Base-by-base conservation (phyloP, 768 basidiomycete genomes). In the Kwoniella heveanensis region DNA sequence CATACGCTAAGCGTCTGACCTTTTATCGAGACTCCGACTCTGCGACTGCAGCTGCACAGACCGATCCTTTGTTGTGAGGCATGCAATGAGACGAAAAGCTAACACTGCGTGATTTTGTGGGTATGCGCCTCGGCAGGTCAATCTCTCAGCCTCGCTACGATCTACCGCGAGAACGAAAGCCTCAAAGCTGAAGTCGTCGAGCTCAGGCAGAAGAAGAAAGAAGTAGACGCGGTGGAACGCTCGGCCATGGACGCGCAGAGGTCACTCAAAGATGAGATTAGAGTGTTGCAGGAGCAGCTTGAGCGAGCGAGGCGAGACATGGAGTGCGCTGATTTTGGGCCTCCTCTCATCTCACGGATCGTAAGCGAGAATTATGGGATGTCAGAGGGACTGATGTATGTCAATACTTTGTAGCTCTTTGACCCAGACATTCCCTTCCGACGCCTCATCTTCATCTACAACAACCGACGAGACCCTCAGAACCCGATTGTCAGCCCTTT, bases 221-320 rank as follows among this genome's bases (percentile, higher is more conserved):
- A 72, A 46, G 69, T 67, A 4, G 78, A 77, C 24, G 67, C 61
- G 27, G 48, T 65, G 6, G 70, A 73, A 27, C 61, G 70, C 19
- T 68, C 65, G 6, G 32, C 61, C 5, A 73, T 68, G 48, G 66
- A 71, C 13, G 55, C 66, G 0, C 72, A 71, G 54, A 62, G 69
- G 50, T 51, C 61, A 22, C 61, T 74, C 3, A 70, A 66, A 63
- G 74, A 78, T 36, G 64, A 71, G 52, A 71, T 74, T 9, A 29
- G 71, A 55, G 67, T 59, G 3, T 53, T 77, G 51, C 60, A 71
- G 22, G 73, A 73, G 24, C 76, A 78, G 49, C 53, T 79, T 17
- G 77, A 78, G 32, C 65, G 71, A 13, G 66, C 75, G 9, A 62
- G 72, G 27, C 37, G 75, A 19, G 78, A 79, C 37, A 77, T 79